phyloP scores from a whole-genome alignment of 768 basidiomycete species.

The Leccinum fibrillosum region DNA sequence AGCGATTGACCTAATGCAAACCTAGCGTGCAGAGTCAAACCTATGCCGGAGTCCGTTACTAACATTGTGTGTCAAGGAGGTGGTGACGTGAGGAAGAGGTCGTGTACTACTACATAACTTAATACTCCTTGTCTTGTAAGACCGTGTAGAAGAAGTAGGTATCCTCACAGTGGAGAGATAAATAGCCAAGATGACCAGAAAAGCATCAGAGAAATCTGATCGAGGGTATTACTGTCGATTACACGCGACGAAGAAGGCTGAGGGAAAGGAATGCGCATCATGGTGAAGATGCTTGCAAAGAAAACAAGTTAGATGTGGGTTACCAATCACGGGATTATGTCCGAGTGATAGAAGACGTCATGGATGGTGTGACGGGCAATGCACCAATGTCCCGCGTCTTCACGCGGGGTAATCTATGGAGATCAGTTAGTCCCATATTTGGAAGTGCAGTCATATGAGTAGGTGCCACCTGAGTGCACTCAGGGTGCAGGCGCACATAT shows the following conservation, averaged over 20 bases:
- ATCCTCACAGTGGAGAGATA: neutral
- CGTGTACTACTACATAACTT: neutral
- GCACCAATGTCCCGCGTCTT: conserved; percentile 14
- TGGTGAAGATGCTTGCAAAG: neutral
- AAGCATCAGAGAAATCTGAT: neutral
- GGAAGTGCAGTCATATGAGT: neutral
- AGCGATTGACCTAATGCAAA: neutral
- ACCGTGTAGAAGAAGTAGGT: neutral
- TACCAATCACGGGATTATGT: conserved; percentile 8
- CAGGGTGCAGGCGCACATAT: neutral
- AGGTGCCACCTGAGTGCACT: neutral
- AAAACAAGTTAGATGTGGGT: neutral
- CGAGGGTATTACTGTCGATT: neutral
- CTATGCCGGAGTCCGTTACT: neutral
- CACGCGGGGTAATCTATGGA: conserved; percentile 9
- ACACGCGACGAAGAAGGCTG: neutral
- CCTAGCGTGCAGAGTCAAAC: neutral
- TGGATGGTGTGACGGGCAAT: conserved; percentile 9
- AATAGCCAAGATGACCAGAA: neutral
- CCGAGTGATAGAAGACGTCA: conserved; percentile 12
- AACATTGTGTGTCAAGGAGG: neutral
- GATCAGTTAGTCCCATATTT: conserved; percentile 4
- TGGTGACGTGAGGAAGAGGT: neutral
- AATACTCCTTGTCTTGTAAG: neutral
- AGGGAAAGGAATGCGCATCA: neutral